Conservation (phyloP, 2,329 filamentous ascomycete genomes). For the Xylaria polymorpha region DNA sequence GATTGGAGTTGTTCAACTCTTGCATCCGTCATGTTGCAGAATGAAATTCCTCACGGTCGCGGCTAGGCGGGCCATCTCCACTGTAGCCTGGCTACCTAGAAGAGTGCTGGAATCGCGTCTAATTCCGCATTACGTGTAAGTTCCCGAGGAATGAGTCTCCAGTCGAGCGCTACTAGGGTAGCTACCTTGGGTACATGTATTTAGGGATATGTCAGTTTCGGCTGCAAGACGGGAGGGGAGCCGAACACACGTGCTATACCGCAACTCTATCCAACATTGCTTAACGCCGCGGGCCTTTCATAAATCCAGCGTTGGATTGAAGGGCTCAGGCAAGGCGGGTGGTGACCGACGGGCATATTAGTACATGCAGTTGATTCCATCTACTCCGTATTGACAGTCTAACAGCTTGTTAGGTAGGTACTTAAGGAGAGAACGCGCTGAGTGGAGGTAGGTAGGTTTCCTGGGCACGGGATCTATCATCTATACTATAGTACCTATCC, state of each 20-base stretch:
- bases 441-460: constrained; percentile 12
- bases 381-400: background rate
- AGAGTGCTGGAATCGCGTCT: constrained; percentile 7
- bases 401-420: background rate
- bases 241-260: background rate
- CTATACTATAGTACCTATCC: background rate
- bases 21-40: constrained; percentile 10
- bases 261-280: background rate
- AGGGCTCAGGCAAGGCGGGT: constrained; percentile 10
- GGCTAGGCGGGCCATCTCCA: constrained; percentile 7
- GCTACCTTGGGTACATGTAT: background rate
- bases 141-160: constrained; percentile 19
- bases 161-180: background rate
- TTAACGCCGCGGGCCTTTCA: background rate
- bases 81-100: constrained; percentile 5
- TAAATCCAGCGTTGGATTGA: constrained; percentile 19
- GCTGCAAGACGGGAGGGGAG: background rate
- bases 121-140: constrained; percentile 19
- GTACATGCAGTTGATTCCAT: constrained; percentile 16
- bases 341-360: constrained; percentile 1
- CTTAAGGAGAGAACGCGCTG: background rate
- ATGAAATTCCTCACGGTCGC: constrained; percentile 12
- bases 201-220: constrained; percentile 3
- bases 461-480: constrained; percentile 13
- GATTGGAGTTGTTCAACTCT: constrained; percentile 10